These are phyloP conservation scores for Candolleomyces aberdarensis DNA, from an alignment of 768 basidiomycete genomes.

Conservation along the genomic window DNA sequence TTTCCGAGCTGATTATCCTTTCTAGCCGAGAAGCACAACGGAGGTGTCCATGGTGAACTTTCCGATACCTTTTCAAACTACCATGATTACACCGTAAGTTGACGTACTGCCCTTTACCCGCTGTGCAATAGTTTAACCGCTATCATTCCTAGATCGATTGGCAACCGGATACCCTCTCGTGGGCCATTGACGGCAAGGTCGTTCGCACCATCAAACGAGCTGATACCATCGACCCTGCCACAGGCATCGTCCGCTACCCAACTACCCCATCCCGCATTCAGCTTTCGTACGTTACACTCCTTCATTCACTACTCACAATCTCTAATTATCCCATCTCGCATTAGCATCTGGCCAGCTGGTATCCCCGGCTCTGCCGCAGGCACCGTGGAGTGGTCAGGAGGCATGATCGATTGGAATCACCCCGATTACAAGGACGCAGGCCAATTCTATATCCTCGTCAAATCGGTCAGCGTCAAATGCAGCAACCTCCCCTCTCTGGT, in stretches of 20 bases:
- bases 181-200: slow-evolving; percentile 64
- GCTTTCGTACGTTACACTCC: slow-evolving; percentile 51
- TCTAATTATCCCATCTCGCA: not conserved
- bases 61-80: slow-evolving; percentile 67
- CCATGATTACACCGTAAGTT: slow-evolving; percentile 71
- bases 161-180: slow-evolving; percentile 65
- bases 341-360: slow-evolving; percentile 80
- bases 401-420: slow-evolving; percentile 78
- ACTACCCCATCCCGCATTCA: slow-evolving; percentile 79
- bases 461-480: slow-evolving; percentile 64
- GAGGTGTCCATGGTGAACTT: slow-evolving; percentile 44
- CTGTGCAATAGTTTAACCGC: not conserved
- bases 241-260: slow-evolving; percentile 66
- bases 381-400: slow-evolving; percentile 78
- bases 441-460: slow-evolving; percentile 66
- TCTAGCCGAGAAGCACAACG: slow-evolving; percentile 46
- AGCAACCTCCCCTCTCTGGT: slow-evolving; percentile 60
- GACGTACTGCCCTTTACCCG: not conserved
- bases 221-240: slow-evolving; percentile 41
- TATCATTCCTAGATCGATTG: slow-evolving; percentile 65
- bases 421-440: slow-evolving; percentile 73
- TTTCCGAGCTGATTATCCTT: not conserved
- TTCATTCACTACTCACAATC: slow-evolving; percentile 10
- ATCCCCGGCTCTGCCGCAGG: slow-evolving; percentile 57
- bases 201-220: slow-evolving; percentile 67